phyloP scores from a whole-genome alignment of 805 yeast species.

The Metschnikowia reukaufii region DNA sequence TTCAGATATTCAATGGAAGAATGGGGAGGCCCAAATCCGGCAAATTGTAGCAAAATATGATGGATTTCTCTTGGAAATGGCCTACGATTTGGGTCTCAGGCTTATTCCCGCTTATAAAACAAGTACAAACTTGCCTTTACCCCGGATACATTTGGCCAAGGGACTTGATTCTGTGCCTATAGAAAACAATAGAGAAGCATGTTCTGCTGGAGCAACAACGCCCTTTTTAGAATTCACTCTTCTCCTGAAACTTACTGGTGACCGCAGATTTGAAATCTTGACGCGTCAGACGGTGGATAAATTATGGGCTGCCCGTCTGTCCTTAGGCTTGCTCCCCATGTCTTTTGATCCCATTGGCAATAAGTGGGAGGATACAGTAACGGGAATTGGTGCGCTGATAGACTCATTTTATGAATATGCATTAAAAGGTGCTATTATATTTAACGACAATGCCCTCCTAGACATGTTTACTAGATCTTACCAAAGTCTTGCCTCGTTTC shows the following conservation, averaged over 20 bases:
- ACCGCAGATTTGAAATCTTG: constrained; percentile 62
- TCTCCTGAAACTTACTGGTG: constrained; percentile 72
- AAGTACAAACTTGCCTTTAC: constrained; percentile 65
- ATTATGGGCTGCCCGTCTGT: constrained; percentile 67
- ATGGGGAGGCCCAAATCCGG: background rate
- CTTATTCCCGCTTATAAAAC: constrained; percentile 71
- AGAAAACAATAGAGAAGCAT: constrained; percentile 59
- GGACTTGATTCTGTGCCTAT: constrained; percentile 51
- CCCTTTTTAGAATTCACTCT: constrained; percentile 80
- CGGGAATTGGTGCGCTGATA: constrained; percentile 88
- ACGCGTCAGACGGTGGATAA: constrained; percentile 64
- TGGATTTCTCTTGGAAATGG: constrained; percentile 69
- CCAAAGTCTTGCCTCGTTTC: constrained; percentile 49
- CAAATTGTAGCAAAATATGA: constrained; percentile 47
- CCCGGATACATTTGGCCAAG: constrained; percentile 65
- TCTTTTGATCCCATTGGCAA: constrained; percentile 62
- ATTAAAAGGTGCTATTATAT: constrained; percentile 69
- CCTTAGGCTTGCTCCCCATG: constrained; percentile 72
- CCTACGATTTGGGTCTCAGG: constrained; percentile 72
- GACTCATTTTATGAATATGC: constrained; percentile 93
- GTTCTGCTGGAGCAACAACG: constrained; percentile 85
- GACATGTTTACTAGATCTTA: constrained; percentile 49
- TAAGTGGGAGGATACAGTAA: constrained; percentile 54
- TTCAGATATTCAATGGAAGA: constrained; percentile 24
- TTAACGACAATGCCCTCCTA: constrained; percentile 67